Conservation (phyloP, 164 flowering plant species). For the Magnolia changhungtana region DNA sequence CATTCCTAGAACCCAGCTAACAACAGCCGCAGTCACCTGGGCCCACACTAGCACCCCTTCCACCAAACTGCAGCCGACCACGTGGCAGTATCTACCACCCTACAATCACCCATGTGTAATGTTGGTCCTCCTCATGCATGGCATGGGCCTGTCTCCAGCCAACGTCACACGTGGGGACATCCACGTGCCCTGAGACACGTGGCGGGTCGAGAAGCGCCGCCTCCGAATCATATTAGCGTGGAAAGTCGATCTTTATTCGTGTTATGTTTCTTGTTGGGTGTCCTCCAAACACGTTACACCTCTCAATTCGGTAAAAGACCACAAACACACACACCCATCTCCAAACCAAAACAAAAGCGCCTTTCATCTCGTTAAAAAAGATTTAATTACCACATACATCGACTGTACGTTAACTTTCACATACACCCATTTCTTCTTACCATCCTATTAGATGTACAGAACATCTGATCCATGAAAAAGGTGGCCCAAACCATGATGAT, state of each 20-base stretch:
- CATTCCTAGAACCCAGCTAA: not conserved
- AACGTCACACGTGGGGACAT: not conserved
- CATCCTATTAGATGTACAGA: too few relatives aligned
- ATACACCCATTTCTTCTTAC: not conserved
- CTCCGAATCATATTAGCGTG: not conserved
- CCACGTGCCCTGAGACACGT: not conserved
- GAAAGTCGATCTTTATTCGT: conserved; percentile 3
- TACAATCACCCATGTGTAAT: not conserved
- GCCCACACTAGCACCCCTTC: not conserved
- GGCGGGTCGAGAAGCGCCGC: not conserved
- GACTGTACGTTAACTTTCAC: not conserved
- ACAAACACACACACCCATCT: not conserved
- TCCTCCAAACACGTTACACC: conserved; percentile 9
- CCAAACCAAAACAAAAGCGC: not conserved
- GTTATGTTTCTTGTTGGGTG: conserved; percentile 27
- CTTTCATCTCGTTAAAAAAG: not conserved
- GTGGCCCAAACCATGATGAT: too few relatives aligned
- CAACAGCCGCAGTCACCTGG: not conserved
- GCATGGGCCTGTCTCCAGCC: too few relatives aligned
- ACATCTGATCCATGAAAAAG: too few relatives aligned
- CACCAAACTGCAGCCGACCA: not conserved
- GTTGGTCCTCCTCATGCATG: not conserved
- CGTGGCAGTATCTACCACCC: not conserved
- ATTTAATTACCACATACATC: not conserved
- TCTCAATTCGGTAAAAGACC: not conserved